These are phyloP conservation scores for Fraxinus platypoda DNA, from an alignment of 305 asterid genomes.

Conservation along the genomic window DNA sequence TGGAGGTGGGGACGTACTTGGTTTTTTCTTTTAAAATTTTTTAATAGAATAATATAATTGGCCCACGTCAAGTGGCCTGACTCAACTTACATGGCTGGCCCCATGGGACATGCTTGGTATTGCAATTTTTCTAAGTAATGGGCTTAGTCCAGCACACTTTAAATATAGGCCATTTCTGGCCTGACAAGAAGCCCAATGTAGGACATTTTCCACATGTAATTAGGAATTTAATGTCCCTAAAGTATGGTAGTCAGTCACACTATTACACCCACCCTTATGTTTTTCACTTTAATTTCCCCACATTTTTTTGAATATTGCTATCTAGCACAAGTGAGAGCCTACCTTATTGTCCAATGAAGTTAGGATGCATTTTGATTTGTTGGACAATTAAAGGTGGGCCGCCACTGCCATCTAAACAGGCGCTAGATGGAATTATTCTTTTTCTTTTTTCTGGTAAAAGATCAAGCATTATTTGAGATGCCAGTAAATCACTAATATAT, in stretches of 20 bases:
- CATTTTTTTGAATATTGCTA: neutral
- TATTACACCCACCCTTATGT: conserved; percentile 25
- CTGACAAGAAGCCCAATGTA: neutral
- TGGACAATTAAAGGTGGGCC: neutral
- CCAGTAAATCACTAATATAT: neutral
- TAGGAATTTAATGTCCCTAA: conserved; percentile 21
- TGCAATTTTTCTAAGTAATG: neutral
- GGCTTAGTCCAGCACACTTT: neutral
- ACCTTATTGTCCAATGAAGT: neutral
- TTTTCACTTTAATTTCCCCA: neutral
- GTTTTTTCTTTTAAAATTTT: neutral
- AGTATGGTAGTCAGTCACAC: conserved; percentile 23
- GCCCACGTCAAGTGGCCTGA: neutral
- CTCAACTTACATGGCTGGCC: neutral
- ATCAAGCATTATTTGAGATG: neutral
- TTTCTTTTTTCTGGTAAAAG: neutral
- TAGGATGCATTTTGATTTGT: neutral
- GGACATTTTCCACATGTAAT: conserved; percentile 9
- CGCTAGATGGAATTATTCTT: neutral
- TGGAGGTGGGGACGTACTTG: neutral
- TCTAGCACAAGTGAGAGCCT: neutral
- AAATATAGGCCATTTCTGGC: neutral
- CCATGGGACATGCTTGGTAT: neutral
- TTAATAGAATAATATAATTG: neutral
- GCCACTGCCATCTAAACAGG: neutral